A percentile compares a stretch with the other conserved stretches of the same genome.
These are phyloP conservation scores for Phialemoniopsis sp. DNA, from an alignment of 2,329 filamentous ascomycete genomes.

Conservation along the genomic window DNA sequence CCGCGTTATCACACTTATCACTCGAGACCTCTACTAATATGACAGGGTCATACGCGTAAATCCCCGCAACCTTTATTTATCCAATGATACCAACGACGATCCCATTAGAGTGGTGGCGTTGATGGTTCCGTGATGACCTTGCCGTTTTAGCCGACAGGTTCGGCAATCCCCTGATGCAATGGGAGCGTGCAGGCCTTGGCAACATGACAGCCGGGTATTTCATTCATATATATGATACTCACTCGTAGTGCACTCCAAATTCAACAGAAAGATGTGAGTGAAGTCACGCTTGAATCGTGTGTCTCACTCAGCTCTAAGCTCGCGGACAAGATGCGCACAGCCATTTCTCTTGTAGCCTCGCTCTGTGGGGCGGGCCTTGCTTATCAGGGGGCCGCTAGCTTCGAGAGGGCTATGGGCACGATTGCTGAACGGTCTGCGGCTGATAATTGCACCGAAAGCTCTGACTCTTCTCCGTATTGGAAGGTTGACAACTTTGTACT, in stretches of 20 bases:
- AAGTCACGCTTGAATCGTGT: too few relatives aligned
- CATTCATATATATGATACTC: conserved; percentile 4
- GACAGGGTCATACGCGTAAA: not conserved
- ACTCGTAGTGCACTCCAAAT: conserved; percentile 2
- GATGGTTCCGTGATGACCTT: conserved; percentile 5
- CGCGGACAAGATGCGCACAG: conserved; percentile 7
- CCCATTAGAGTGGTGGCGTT: conserved; percentile 7
- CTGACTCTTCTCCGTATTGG: conserved; percentile 7
- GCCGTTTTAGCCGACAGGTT: conserved; percentile 8
- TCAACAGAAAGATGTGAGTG: conserved; percentile 2
- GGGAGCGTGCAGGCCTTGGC: not conserved
- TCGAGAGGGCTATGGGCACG: conserved; percentile 3
- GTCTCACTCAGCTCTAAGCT: conserved; percentile 1
- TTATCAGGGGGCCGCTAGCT: not conserved
- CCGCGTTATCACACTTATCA: not conserved
- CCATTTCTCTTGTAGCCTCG: conserved; percentile 6
- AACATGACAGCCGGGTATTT: conserved; percentile 2
- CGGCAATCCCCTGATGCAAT: conserved; percentile 6
- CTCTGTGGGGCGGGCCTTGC: conserved; percentile 6
- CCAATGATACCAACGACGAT: conserved; percentile 1
- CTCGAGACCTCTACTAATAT: not conserved
- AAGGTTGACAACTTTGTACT: conserved; percentile 10
- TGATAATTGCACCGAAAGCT: conserved; percentile 8
- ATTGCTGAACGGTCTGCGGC: conserved; percentile 2
- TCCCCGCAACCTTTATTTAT: conserved; percentile 1